Evolutionary conservation across 2,329 filamentous ascomycete species (phyloP).

Genomic region (Aspergillus sp.): DNA sequence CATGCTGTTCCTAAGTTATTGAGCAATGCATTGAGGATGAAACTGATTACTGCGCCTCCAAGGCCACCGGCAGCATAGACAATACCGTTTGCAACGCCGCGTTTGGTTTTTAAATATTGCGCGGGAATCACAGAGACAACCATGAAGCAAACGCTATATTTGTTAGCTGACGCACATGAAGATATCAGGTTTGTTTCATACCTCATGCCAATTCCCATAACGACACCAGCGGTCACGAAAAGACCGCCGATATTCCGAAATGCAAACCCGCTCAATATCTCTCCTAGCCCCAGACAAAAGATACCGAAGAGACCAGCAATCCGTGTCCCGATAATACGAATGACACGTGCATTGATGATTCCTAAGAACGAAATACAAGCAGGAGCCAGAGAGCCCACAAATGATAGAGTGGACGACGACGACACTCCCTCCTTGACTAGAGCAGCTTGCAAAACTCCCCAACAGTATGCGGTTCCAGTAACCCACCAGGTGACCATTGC

Average conservation of each 20-base stretch:
- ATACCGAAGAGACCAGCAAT: conserved; percentile 45
- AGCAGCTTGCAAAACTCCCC: conserved; percentile 55
- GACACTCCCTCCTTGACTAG: conserved; percentile 45
- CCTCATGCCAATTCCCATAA: conserved; percentile 42
- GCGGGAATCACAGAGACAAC: conserved; percentile 45
- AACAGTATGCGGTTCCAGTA: conserved; percentile 51
- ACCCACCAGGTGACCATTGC: conserved; percentile 51
- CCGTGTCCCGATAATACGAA: conserved; percentile 45
- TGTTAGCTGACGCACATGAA: conserved; percentile 16
- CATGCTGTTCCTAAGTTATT: conserved; percentile 35
- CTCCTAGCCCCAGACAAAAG: conserved; percentile 43
- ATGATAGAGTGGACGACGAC: conserved; percentile 49
- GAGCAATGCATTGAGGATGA: conserved; percentile 43
- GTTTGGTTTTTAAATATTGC: conserved; percentile 50
- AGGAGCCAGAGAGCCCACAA: conserved; percentile 50
- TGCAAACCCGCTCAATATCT: conserved; percentile 44
- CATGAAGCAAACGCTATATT: conserved; percentile 33
- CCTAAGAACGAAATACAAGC: conserved; percentile 48
- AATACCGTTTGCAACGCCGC: conserved; percentile 50
- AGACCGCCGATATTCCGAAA: conserved; percentile 41
- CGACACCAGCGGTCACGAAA: conserved; percentile 45
- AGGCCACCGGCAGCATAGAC: conserved; percentile 42
- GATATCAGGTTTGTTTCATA: conserved; percentile 12
- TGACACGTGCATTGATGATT: conserved; percentile 47
- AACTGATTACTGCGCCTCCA: conserved; percentile 49